These are phyloP conservation scores for Centrapalus pauciflorus DNA, from an alignment of 129 eudicot species.

Conservation along the genomic window DNA sequence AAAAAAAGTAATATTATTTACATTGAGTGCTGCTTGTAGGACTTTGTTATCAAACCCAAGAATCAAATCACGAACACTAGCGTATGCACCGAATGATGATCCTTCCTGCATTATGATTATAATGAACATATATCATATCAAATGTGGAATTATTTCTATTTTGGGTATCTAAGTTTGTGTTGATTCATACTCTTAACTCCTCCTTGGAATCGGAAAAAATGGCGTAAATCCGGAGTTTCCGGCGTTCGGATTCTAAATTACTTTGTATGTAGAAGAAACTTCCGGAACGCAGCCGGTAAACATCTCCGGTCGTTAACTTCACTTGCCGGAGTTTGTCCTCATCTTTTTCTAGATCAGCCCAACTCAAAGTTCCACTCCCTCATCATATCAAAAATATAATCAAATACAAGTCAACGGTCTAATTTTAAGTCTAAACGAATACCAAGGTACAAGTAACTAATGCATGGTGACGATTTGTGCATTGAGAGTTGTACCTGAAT, in stretches of 20 bases:
- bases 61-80: slow-evolving; percentile 58
- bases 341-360: slow-evolving; percentile 33
- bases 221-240: slow-evolving; percentile 59
- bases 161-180: background rate
- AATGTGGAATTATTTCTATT: background rate
- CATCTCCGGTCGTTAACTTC: slow-evolving; percentile 51
- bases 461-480: background rate
- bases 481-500: slow-evolving; percentile 43
- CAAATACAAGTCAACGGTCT: no score
- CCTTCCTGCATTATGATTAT: slow-evolving; percentile 36
- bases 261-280: slow-evolving; percentile 66
- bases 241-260: slow-evolving; percentile 54
- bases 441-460: background rate
- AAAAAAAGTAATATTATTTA: background rate
- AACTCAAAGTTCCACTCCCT: slow-evolving; percentile 73
- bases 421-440: background rate
- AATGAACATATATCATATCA: background rate
- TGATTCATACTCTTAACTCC: slow-evolving; percentile 37
- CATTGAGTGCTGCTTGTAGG: slow-evolving; percentile 77
- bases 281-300: slow-evolving; percentile 50
- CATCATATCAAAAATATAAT: background rate
- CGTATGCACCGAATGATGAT: slow-evolving; percentile 43
- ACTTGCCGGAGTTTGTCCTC: slow-evolving; percentile 25
- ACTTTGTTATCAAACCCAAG: slow-evolving; percentile 64
- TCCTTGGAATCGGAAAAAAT: slow-evolving; percentile 48